Evolutionary conservation across 2,329 filamentous ascomycete genomes (phyloP), one percentile per base, ranked within the genome.

Genomic region (Stagonosporopsis cucurbitacearum): DNA sequence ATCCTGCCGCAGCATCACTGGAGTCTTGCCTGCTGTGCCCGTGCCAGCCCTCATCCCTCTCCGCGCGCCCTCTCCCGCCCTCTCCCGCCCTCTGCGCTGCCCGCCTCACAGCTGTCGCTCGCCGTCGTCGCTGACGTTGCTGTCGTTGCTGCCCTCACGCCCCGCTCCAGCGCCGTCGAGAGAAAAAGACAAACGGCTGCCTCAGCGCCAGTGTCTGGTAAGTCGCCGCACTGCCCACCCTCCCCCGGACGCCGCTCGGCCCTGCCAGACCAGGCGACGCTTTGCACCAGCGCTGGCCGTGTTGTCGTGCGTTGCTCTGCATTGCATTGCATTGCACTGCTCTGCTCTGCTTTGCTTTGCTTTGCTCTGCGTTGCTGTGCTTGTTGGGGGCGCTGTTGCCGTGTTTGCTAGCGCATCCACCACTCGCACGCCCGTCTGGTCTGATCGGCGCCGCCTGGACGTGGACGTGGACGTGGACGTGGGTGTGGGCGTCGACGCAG

Each of bases 1-100:
- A 11, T 55, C 45, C 57, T 49, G 51, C 51, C 48, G 36, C 35
- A 57, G 59, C 63, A 55, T 56, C 50, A 62, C 30, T 30, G 17
- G 55, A n/a, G n/a, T n/a, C n/a, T n/a, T n/a, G n/a, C n/a, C 62
- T 59, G 36, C n/a, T 50, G 22, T 57, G 59, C 58, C 63, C 59
- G 64, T 65, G 47, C 54, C 33, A 23, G 26, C 46, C 36, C 40
- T 47, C 28, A n/a, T 50, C 53, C 52, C 53, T 56, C 53, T 50
- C 41, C 42, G 46, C 44, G 19, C 42, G 30, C 35, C 41, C 36
- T 50, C 50, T 15, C 47, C 25, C 25, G 25, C 25, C 45, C 40
- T 26, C 35, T 46, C 42, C 45, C 40, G 35, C 35, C 46, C 42
- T 23, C 44, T 36, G 25, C 49, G 35, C 33, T 22, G 42, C 32